Evolutionary conservation across 768 basidiomycete species (phyloP), one percentile per base, ranked within the genome.

Genomic region (Suillus subalutaceus): DNA sequence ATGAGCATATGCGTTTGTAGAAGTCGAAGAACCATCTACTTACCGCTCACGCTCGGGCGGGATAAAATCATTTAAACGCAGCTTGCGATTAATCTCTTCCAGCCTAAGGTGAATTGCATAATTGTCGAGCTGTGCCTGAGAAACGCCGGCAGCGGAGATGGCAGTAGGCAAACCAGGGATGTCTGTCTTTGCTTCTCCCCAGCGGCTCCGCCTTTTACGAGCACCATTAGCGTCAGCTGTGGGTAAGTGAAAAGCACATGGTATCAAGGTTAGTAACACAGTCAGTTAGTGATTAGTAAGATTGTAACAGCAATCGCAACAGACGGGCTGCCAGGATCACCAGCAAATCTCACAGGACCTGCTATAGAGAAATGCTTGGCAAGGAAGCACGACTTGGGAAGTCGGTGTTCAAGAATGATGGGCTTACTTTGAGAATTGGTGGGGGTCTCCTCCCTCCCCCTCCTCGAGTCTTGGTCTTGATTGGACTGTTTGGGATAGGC

Each of bases 81-180:
- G 84, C 79, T 98, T 97, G 72, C 94, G 88, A 74, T 97, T 96
- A 75, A 99, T 98, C 81, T 99, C 97, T 79, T 99, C 97, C 59
- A 99, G 83, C 63, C 97, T 87, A 58, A 99, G 84, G 74, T 97
- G 95, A 63, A 96, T 94, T 41, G 97, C 97, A 79, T 99, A 99
- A 74, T 95, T 96, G 80, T 99, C 97, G 63, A 99, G 90, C 78
- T 99, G 96, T 62, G 91, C 90, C 75, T 96, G 94, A 30, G 96
- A 95, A 62, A 99, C 95, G 67, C 97, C 96, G 56, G 92, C 90
- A 53, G 93, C 91, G 70, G 90, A 91, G 69, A 99, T 96, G 56
- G 96, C 95, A 53, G 96, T 97, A 6, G 97, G 97, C 63, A 98
- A 79, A 64, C 95, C 96, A 64, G 96, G 93, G 60, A 96, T 91